A percentile compares a stretch with the other conserved stretches of the same genome.
These are phyloP conservation scores for Austropuccinia psidii DNA, from an alignment of 1,284 basidiomycete genomes.

Conservation along the genomic window DNA sequence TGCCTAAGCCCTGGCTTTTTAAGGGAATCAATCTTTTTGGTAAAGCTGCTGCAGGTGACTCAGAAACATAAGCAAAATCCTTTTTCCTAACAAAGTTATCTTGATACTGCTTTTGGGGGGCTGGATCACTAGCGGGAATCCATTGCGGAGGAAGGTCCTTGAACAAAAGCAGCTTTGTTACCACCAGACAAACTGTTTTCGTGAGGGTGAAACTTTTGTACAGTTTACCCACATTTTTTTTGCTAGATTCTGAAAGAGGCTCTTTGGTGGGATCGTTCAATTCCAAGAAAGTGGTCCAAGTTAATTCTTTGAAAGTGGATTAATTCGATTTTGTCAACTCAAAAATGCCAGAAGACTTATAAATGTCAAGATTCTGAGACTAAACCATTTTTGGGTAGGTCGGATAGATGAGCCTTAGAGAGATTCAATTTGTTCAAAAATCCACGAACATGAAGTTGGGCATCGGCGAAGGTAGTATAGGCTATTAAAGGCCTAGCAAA, in stretches of 20 bases:
- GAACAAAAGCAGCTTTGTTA: background rate
- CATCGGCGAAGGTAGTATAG: constrained; percentile 75
- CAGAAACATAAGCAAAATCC: constrained; percentile 7
- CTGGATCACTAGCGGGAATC: constrained; percentile 15
- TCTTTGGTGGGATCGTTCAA: constrained; percentile 63
- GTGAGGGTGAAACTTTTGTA: too few relatives aligned
- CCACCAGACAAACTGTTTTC: too few relatives aligned
- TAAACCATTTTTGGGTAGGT: constrained; percentile 18
- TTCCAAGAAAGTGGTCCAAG: constrained; percentile 75
- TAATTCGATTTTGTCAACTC: constrained; percentile 51
- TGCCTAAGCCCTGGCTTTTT: constrained; percentile 29
- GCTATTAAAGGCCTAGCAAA: constrained; percentile 55
- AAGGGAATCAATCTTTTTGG: constrained; percentile 25
- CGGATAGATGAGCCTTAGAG: background rate
- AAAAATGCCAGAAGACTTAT: constrained; percentile 54
- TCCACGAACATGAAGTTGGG: constrained; percentile 58
- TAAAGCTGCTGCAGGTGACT: background rate
- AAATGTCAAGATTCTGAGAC: constrained; percentile 59
- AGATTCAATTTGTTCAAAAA: constrained; percentile 28
- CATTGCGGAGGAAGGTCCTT: constrained; percentile 31
- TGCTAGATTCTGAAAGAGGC: constrained; percentile 49
- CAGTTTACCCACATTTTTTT: constrained; percentile 50
- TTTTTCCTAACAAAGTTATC: background rate
- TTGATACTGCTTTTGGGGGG: background rate
- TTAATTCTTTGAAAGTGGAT: constrained; percentile 54